Percentiles rank a stretch among this genome's conserved stretches.
Evolutionary conservation across 441 rosid genomes (phyloP).

Genomic region (Euphorbia celastroides): DNA sequence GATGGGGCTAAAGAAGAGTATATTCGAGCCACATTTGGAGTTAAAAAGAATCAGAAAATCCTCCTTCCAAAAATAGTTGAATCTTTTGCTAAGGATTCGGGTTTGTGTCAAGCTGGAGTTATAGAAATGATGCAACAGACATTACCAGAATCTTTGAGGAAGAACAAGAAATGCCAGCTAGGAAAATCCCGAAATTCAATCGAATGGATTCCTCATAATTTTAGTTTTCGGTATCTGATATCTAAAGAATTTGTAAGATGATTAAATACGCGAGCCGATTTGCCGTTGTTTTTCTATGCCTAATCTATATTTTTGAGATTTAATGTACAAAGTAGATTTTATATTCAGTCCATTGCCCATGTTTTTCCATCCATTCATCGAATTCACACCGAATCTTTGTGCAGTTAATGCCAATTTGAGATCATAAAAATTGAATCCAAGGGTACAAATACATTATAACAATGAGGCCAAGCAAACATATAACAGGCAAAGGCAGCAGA

Average conservation of each 20-base stretch:
- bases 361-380: no score
- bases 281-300: constrained; percentile 1
- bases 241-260: constrained; percentile 67
- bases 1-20: constrained; percentile 83
- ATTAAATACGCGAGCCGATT: constrained; percentile 12
- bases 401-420: no score
- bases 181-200: constrained; percentile 60
- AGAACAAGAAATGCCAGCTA: constrained; percentile 47
- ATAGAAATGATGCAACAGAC: constrained; percentile 59
- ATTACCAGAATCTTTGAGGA: constrained; percentile 56
- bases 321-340: constrained; percentile 32
- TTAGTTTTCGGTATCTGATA: constrained; percentile 77
- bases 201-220: constrained; percentile 79
- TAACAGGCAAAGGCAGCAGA: no score
- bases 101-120: constrained; percentile 50
- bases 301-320: constrained; percentile 13
- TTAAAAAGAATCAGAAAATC: constrained; percentile 64
- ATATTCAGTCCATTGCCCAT: no score
- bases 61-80: constrained; percentile 75
- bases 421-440: no score
- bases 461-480: constrained; percentile 25
- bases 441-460: constrained; percentile 17
- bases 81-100: constrained; percentile 66
- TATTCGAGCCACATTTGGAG: constrained; percentile 59
- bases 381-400: no score